phyloP scores from a whole-genome alignment of 305 asterid genomes.

The Euphrasia arctica region DNA sequence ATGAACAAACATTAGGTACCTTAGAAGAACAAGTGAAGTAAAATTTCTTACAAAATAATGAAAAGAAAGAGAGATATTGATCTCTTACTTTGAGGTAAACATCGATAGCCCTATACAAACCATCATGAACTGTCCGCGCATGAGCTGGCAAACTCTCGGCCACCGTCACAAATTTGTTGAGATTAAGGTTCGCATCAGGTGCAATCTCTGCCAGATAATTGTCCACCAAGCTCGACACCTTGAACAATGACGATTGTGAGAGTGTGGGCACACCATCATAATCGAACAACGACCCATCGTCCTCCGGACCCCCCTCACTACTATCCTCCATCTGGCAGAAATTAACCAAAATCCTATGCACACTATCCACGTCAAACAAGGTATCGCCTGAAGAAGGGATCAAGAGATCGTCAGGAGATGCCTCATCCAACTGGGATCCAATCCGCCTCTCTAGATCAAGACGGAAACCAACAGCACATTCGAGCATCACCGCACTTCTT shows the following conservation, averaged over 20 bases:
- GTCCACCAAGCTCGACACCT: constrained; percentile 78
- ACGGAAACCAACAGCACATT: constrained; percentile 56
- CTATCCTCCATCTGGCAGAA: constrained; percentile 81
- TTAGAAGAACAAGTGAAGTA: not conserved
- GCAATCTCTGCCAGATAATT: constrained; percentile 81
- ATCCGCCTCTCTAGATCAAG: constrained; percentile 87
- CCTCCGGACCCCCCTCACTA: constrained; percentile 82
- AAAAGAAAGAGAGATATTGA: not conserved
- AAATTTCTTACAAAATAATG: too few relatives aligned
- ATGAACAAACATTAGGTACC: not conserved
- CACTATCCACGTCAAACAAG: constrained; percentile 72
- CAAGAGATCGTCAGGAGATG: constrained; percentile 74
- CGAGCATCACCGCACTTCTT: constrained; percentile 68
- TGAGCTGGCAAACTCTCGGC: constrained; percentile 76
- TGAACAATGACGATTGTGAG: constrained; percentile 64
- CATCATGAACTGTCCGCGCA: constrained; percentile 68
- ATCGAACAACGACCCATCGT: constrained; percentile 58
- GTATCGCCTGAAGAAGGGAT: constrained; percentile 85
- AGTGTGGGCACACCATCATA: constrained; percentile 62
- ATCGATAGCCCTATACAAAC: constrained; percentile 77
- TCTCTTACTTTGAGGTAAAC: constrained; percentile 76
- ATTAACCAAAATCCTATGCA: constrained; percentile 73
- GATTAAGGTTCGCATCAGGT: constrained; percentile 76
- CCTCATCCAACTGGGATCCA: constrained; percentile 69
- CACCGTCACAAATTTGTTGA: constrained; percentile 67